Evolutionary conservation across 2,329 filamentous ascomycete species (phyloP).

Genomic region (Cercospora zeina): DNA sequence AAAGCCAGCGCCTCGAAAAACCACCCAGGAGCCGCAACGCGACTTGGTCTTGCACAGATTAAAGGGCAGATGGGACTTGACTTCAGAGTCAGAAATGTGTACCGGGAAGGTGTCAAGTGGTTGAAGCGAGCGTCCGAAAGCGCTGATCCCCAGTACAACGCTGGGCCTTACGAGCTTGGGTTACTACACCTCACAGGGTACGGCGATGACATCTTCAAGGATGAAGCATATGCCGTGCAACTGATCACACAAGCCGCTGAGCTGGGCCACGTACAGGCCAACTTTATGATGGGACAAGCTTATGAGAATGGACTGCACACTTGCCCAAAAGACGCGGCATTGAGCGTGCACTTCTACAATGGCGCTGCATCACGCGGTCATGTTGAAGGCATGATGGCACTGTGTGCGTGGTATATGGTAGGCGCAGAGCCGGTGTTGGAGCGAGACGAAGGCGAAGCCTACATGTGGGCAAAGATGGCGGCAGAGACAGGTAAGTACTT

Average conservation of each 20-base stretch:
- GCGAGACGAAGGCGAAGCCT: slow-evolving; percentile 93
- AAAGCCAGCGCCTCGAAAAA: slow-evolving; percentile 87
- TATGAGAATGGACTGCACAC: slow-evolving; percentile 89
- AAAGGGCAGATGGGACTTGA: slow-evolving; percentile 77
- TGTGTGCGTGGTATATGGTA: slow-evolving; percentile 98
- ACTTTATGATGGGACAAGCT: slow-evolving; percentile 86
- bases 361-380: slow-evolving; percentile 83
- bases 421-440: slow-evolving; percentile 89
- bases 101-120: slow-evolving; percentile 93
- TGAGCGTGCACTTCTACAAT: slow-evolving; percentile 98
- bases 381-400: slow-evolving; percentile 89
- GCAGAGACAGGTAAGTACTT: slow-evolving; percentile 75
- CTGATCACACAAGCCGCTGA: slow-evolving; percentile 93
- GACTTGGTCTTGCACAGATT: slow-evolving; percentile 86
- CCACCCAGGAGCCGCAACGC: slow-evolving; percentile 91
- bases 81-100: slow-evolving; percentile 57
- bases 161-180: slow-evolving; percentile 86
- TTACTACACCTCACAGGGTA: slow-evolving; percentile 89
- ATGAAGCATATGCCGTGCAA: slow-evolving; percentile 86
- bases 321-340: slow-evolving; percentile 84
- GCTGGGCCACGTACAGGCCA: slow-evolving; percentile 82
- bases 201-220: slow-evolving; percentile 89
- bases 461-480: slow-evolving; percentile 88
- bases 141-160: slow-evolving; percentile 88
- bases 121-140: slow-evolving; percentile 88